Evolutionary conservation across 1,284 basidiomycete species (phyloP).

Genomic region (Trichosporon inkin): DNA sequence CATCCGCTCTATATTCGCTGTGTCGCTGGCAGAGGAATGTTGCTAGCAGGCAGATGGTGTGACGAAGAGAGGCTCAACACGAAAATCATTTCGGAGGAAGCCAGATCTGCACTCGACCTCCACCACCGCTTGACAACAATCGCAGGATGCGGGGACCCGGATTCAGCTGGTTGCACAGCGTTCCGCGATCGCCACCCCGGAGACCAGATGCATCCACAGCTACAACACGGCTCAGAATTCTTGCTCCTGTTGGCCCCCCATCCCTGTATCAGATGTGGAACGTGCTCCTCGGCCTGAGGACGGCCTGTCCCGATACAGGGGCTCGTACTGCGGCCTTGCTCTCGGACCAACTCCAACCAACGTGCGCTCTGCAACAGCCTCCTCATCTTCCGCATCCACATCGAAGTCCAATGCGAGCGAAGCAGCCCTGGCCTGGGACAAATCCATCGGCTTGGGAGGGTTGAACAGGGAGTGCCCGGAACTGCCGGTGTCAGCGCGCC

Average conservation of each 20-base stretch:
- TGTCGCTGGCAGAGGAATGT: background rate
- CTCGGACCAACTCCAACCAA: conserved; percentile 11
- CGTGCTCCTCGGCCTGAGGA: background rate
- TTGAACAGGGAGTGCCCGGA: conserved; percentile 92
- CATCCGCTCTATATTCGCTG: background rate
- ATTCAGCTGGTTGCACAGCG: too few species aligned
- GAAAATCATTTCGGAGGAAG: too few species aligned
- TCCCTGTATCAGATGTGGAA: background rate
- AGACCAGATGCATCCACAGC: too few species aligned
- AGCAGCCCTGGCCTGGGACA: conserved; percentile 54
- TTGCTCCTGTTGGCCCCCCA: background rate
- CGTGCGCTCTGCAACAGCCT: conserved; percentile 43
- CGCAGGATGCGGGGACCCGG: too few species aligned
- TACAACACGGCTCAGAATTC: background rate
- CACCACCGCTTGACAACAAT: too few species aligned
- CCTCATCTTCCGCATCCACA: conserved; percentile 63
- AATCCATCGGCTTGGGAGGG: conserved; percentile 84
- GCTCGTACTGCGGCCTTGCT: conserved; percentile 23
- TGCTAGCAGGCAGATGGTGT: background rate
- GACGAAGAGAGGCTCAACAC: background rate
- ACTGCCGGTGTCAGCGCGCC: conserved; percentile 51
- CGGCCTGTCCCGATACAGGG: conserved; percentile 31
- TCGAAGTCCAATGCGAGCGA: conserved; percentile 58
- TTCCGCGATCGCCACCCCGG: too few species aligned
- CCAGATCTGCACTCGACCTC: too few species aligned